Base-by-base conservation (phyloP, 1,139 yeast species). In the Entelexis paramagnoliae region DNA sequence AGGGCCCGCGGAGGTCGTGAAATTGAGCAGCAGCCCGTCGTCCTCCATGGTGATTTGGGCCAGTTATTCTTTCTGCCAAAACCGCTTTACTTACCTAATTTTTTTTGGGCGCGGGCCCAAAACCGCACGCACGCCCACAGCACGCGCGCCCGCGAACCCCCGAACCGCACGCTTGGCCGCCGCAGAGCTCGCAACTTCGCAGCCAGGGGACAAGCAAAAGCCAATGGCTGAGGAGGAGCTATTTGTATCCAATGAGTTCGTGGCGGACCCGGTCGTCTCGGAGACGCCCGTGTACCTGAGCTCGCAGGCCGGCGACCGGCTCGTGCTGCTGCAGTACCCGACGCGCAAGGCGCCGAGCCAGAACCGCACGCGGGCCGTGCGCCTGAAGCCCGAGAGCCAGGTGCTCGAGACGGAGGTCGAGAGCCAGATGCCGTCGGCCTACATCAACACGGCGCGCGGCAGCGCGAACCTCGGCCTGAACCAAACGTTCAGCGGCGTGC, bases 221-320 rank as follows among this genome's bases (percentile, higher is more conserved):
- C 14, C 29, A 26, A 34, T 32, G 40, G 47, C 32, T 6, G 52
- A 50, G 7, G 55, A 52, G 28, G 45, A 46, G 19, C 42, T 53
- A 8, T 53, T 53, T 32, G 55, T 49, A 26, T 40, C 41, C 14
- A 49, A 47, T 13, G 60, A 56, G 22, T 57, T 53, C 19, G 65
- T 59, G 1, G 86, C 80, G 36, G 96, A 89, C 68, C 94, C 95
- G 1, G 75, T 91, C 10, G 73, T 88, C 2, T 75, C 78, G 48
- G 85, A 85, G 48, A 77, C 85, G 19, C 96, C 97, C 1, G 70
- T 91, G 11, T 76, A 72, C 55, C 38, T 60, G 22, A 51, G 42
- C 45, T 41, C 45, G 35, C 26, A 30, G 8, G 55, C 51, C 4
- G 53, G 63, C 22, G 58, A 66, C 55, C 56, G 64, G 54, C 59